Evolutionary conservation across 257 asterid species (phyloP).

Genomic region (Salvia miltiorrhiza): DNA sequence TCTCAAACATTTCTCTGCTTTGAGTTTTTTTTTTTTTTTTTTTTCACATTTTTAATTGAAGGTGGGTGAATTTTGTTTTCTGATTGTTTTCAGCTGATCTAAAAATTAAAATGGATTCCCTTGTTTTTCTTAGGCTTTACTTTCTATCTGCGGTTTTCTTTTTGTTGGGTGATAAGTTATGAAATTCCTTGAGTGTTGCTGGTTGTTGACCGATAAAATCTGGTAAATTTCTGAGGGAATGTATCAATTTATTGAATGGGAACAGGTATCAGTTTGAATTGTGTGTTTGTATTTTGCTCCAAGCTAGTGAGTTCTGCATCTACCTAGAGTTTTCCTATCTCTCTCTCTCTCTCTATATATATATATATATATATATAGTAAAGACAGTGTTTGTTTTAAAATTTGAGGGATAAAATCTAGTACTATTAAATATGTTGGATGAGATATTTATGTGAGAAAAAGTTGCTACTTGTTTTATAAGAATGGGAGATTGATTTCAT

Average conservation of each 20-base stretch:
- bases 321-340: too few relatives aligned
- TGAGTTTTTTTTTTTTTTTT: too few relatives aligned
- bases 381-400: not conserved
- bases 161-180: not conserved
- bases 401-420: not conserved
- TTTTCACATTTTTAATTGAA: not conserved
- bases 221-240: not conserved
- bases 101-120: not conserved
- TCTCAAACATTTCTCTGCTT: constrained; percentile 20
- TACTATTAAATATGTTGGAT: not conserved
- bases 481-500: not conserved
- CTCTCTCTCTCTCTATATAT: not conserved
- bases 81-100: not conserved
- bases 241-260: not conserved
- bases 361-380: too few relatives aligned
- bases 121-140: not conserved
- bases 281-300: not conserved
- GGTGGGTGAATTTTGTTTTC: not conserved
- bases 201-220: not conserved
- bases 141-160: not conserved
- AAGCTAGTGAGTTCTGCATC: too few relatives aligned
- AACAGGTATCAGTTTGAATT: not conserved
- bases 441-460: not conserved
- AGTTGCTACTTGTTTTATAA: not conserved
- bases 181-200: not conserved